These are phyloP conservation scores for Adiantum capillusveneris DNA, from an alignment of 75 land plant genomes.

Conservation along the genomic window DNA sequence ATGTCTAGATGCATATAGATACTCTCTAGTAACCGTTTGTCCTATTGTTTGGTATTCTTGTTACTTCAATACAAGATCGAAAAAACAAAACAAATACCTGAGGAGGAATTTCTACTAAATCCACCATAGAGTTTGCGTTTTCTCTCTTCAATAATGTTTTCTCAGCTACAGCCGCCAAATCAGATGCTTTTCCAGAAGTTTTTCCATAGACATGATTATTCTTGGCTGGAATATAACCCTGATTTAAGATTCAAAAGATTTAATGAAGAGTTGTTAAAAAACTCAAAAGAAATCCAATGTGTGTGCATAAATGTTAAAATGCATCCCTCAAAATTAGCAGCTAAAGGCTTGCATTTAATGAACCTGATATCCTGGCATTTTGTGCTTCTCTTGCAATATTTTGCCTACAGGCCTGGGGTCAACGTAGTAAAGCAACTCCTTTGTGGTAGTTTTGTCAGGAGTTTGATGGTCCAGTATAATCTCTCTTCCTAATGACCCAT, in stretches of 20 bases:
- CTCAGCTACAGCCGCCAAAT: conserved; percentile 15
- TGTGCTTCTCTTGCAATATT: conserved; percentile 11
- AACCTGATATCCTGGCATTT: conserved; percentile 19
- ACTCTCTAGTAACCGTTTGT: too few relatives aligned
- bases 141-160: conserved; percentile 1
- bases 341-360: too few relatives aligned
- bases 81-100: too few relatives aligned
- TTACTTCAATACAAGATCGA: too few relatives aligned
- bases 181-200: conserved; percentile 14
- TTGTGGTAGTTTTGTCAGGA: conserved; percentile 13
- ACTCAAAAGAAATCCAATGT: not conserved
- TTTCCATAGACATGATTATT: conserved; percentile 12
- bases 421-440: conserved; percentile 12
- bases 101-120: conserved; percentile 10
- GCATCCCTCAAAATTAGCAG: too few relatives aligned
- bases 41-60: too few relatives aligned
- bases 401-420: conserved; percentile 15
- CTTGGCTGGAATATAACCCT: conserved; percentile 17
- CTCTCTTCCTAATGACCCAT: conserved; percentile 9
- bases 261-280: not conserved
- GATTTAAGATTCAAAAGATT: not conserved
- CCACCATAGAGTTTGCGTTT: conserved; percentile 8
- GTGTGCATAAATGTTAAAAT: too few relatives aligned
- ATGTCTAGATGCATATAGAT: too few relatives aligned
- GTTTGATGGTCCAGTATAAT: conserved; percentile 10